Conservation (phyloP, 768 basidiomycete species). For the Pleurotus ostreatus region DNA sequence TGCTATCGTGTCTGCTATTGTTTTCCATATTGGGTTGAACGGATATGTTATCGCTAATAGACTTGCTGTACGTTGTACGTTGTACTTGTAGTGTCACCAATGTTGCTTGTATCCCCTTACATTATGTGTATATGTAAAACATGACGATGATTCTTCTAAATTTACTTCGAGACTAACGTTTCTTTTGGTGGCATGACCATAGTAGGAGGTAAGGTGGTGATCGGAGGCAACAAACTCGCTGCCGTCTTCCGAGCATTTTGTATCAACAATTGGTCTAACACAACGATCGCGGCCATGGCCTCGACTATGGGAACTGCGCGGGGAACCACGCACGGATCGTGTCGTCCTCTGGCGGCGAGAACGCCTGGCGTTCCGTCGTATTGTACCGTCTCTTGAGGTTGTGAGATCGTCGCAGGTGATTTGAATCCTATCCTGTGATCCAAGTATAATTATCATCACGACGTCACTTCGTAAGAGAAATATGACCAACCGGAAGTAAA, state of each 20-base stretch:
- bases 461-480: too few relatives aligned
- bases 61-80: neutral
- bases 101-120: neutral
- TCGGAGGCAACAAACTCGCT: slow-evolving; percentile 71
- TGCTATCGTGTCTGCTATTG: neutral
- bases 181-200: slow-evolving; percentile 68
- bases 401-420: slow-evolving; percentile 96
- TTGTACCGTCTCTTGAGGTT: slow-evolving; percentile 83
- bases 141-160: neutral
- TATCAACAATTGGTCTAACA: slow-evolving; percentile 90
- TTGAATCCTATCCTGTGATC: slow-evolving; percentile 85
- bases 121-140: slow-evolving; percentile 3
- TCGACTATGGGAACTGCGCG: slow-evolving; percentile 98
- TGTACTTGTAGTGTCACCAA: too few relatives aligned
- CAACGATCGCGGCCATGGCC: slow-evolving; percentile 92
- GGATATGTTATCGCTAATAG: slow-evolving; percentile 1
- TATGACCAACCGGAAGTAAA: slow-evolving; percentile 84
- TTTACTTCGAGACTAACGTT: neutral
- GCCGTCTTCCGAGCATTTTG: slow-evolving; percentile 83
- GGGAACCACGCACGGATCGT: slow-evolving; percentile 97
- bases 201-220: slow-evolving; percentile 87
- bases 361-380: slow-evolving; percentile 90
- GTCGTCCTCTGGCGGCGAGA: slow-evolving; percentile 88
- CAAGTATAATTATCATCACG: neutral
- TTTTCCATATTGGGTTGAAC: neutral